phyloP scores from a whole-genome alignment of 164 flowering plant species.

The Magnolia kwangsiensis region DNA sequence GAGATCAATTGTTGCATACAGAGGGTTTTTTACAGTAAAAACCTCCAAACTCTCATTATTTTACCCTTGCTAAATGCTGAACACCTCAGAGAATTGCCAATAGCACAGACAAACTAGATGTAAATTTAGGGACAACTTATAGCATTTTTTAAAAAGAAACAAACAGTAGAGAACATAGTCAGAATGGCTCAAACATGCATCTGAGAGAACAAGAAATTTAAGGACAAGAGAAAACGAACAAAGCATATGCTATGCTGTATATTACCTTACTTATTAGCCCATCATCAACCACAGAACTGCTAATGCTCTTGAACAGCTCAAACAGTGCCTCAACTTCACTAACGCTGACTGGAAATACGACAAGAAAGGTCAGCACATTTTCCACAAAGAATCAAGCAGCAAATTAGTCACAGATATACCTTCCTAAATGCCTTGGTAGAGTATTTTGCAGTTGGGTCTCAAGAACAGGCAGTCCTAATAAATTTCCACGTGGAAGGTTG shows the following conservation, averaged over 20 bases:
- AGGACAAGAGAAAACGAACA: background rate
- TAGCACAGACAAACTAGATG: background rate
- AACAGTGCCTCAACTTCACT: constrained; percentile 73
- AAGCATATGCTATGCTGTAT: background rate
- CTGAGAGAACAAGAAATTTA: background rate
- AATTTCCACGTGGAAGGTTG: background rate
- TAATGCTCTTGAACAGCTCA: constrained; percentile 66
- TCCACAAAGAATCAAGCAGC: background rate
- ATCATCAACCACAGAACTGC: constrained; percentile 66
- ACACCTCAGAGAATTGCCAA: background rate
- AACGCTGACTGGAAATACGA: constrained; percentile 46
- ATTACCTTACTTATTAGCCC: constrained; percentile 66
- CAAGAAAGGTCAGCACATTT: background rate
- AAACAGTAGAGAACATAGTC: background rate
- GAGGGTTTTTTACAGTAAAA: too few species aligned
- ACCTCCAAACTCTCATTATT: too few species aligned
- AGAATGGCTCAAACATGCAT: background rate
- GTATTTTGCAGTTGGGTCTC: background rate
- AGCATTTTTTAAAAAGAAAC: background rate
- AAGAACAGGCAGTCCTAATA: background rate
- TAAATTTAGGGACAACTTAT: background rate
- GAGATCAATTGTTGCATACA: too few species aligned
- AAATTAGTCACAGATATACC: background rate
- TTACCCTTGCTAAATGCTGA: background rate
- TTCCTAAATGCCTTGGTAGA: background rate